Evolutionary conservation across 1,139 yeast species (phyloP), one percentile per base, ranked within the genome.

Genomic region (Saccharomyces hybrid): DNA sequence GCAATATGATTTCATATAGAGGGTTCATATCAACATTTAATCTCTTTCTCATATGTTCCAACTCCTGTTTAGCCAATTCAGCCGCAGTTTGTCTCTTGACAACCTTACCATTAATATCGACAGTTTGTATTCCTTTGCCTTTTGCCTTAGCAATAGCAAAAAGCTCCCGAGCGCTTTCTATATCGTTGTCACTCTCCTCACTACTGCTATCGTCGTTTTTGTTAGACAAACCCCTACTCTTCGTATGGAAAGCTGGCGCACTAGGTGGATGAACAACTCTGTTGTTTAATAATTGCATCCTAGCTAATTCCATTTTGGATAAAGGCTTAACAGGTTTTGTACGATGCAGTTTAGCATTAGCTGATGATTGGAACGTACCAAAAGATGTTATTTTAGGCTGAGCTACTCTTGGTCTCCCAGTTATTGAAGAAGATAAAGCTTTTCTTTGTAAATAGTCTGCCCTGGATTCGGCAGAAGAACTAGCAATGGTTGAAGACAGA

Each of bases 11-110:
- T 31, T 77, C 75, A 68, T 93, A 90, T 11, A 95, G 75, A 1
- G 95, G 91, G 58, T 81, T 83, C 66, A 89, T 70, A 63, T 85
- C 88, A 23, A 91, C 90, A 65, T 86, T 84, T 54, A 93, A 75
- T 60, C 98, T 79, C 60, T 80, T 75, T 60, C 95, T 80, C 93
- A 89, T 88, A 56, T 84, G 75, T 59, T 86, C 86, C 66, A 86
- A 93, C 47, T 85, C 93, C 50, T 77, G 72, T 59, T 85, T 85
- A 55, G 79, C 80, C 16, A 73, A 74, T 47, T 70, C 72, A 27
- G 66, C 63, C 11, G 59, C 59, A 8, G 60, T 53, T 55, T 60
- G 61, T 55, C 54, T 66, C 16, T 56, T 60, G 30, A 65, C 56
- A 13, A 56, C 62, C 49, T 60, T 68, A 5, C 70, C 71, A 38